These are phyloP conservation scores for Annulohypoxylon maeteangense DNA, from an alignment of 495 filamentous ascomycete genomes.

Conservation along the genomic window DNA sequence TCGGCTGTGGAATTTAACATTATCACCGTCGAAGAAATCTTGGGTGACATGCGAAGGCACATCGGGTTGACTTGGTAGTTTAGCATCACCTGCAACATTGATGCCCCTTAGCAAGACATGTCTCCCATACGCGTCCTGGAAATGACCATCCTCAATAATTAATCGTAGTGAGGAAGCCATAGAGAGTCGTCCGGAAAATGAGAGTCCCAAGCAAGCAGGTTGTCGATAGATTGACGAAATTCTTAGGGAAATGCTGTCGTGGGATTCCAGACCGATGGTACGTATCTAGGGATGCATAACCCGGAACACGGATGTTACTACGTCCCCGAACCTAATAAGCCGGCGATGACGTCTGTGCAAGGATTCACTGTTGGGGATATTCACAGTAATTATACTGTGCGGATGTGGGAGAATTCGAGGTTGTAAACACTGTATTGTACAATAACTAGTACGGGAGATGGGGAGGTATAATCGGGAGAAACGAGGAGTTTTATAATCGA, in stretches of 20 bases:
- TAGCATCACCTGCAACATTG: constrained; percentile 73
- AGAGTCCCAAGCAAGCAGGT: not conserved
- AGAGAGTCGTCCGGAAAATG: not conserved
- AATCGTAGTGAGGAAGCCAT: constrained; percentile 66
- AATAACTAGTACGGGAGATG: not conserved
- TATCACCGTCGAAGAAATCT: constrained; percentile 91
- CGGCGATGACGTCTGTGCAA: constrained; percentile 34
- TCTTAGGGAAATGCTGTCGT: not conserved
- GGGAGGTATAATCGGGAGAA: not conserved
- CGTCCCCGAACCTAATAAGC: constrained; percentile 14
- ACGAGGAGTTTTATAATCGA: constrained; percentile 12
- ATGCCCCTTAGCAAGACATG: constrained; percentile 70
- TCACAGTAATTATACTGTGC: not conserved
- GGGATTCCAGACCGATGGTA: not conserved
- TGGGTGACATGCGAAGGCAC: constrained; percentile 81
- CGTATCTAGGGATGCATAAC: not conserved
- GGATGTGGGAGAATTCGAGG: not conserved
- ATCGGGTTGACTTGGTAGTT: constrained; percentile 77
- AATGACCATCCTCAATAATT: constrained; percentile 82
- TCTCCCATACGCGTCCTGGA: constrained; percentile 70
- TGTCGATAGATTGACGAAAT: constrained; percentile 4
- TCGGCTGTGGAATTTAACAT: constrained; percentile 86
- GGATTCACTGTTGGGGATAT: not conserved
- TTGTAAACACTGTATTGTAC: not conserved
- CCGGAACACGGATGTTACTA: constrained; percentile 19